Evolutionary conservation across 1,284 basidiomycete species (phyloP), one percentile per base, ranked within the genome.

Genomic region (Xerocomus amazonicus): DNA sequence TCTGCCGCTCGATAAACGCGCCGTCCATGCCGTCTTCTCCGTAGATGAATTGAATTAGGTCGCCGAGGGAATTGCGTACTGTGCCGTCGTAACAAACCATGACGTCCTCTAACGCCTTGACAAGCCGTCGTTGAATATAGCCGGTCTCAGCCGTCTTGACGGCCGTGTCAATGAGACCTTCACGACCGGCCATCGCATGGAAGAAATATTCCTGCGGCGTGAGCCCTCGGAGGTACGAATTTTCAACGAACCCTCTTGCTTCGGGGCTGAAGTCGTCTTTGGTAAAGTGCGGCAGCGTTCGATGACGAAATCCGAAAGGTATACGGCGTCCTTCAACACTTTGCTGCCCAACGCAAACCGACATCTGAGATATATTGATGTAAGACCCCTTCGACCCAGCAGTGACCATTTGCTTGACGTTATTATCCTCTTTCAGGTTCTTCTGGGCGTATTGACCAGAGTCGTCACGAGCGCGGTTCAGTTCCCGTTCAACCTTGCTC

Each of bases 281-380:
- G 12, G 93, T 91, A 71, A 98, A 99, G 67, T 99, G 97, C 0
- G 97, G 97, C 16, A 99, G 75, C 0, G 93, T 92, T 27, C 96
- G 89, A 72, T 99, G 95, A 52, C 87, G 88, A 83, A 99, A 99
- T 16, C 97, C 96, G 68, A 97, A 99, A 0, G 95, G 95, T 64
- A 99, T 97, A 60, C 96, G 93, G 63, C 92, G 92, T 59, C 97
- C 97, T 72, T 99, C 97, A 53, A 99, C 96, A 57, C 87, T 90
- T 73, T 99, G 97, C 70, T 99, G 97, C 31, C 97, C 97, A 45
- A 99, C 97, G 78, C 95, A 96, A 52, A 97, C 95, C 9, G 95
- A 97, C 97, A 99, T 99, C 73, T 99, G 97, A 17, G 97, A 99
- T 66, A 99, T 98, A 73, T 99, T 99, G 80, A 99, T 99, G 78